phyloP scores from a whole-genome alignment of 495 filamentous ascomycete genomes.

The Aspergillus bertholletiae region DNA sequence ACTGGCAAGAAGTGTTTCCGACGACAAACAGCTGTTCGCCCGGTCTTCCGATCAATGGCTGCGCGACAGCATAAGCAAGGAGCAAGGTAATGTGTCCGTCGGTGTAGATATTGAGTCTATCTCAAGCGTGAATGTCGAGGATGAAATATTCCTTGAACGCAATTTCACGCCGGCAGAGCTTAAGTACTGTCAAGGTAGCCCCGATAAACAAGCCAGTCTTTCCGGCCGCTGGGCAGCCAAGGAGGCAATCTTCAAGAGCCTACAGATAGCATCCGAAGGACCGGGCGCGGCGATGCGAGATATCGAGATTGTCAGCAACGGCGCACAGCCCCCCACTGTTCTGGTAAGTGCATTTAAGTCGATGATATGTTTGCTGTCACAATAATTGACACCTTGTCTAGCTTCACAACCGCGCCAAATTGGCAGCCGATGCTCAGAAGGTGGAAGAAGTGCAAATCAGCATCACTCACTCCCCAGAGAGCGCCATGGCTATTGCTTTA shows the following conservation, averaged over 20 bases:
- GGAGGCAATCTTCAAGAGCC: slow-evolving; percentile 97
- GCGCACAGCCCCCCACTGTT: slow-evolving; percentile 12
- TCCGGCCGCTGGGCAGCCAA: slow-evolving; percentile 95
- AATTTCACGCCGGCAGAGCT: slow-evolving; percentile 87
- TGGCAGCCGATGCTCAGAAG: too few relatives aligned
- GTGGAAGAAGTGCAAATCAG: too few relatives aligned
- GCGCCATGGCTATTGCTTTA: too few relatives aligned
- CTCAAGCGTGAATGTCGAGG: slow-evolving; percentile 79
- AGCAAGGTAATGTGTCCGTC: neutral
- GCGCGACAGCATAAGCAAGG: too few relatives aligned
- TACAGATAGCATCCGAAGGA: slow-evolving; percentile 57
- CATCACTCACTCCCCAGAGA: too few relatives aligned
- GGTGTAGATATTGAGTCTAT: slow-evolving; percentile 87
- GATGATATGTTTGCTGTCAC: too few relatives aligned
- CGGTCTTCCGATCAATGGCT: too few relatives aligned
- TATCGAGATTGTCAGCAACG: slow-evolving; percentile 73
- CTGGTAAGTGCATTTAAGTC: slow-evolving; percentile 9
- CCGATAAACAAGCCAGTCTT: slow-evolving; percentile 76
- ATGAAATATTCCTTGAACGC: slow-evolving; percentile 85
- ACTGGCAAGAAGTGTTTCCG: too few relatives aligned
- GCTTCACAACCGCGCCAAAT: too few relatives aligned
- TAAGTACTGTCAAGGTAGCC: slow-evolving; percentile 79
- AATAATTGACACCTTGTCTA: too few relatives aligned
- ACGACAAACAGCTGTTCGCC: slow-evolving; percentile 65
- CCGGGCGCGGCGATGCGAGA: slow-evolving; percentile 86